Evolutionary conservation across 768 basidiomycete species (phyloP), one percentile per base, ranked within the genome.

Genomic region (Tricholomella constricta): DNA sequence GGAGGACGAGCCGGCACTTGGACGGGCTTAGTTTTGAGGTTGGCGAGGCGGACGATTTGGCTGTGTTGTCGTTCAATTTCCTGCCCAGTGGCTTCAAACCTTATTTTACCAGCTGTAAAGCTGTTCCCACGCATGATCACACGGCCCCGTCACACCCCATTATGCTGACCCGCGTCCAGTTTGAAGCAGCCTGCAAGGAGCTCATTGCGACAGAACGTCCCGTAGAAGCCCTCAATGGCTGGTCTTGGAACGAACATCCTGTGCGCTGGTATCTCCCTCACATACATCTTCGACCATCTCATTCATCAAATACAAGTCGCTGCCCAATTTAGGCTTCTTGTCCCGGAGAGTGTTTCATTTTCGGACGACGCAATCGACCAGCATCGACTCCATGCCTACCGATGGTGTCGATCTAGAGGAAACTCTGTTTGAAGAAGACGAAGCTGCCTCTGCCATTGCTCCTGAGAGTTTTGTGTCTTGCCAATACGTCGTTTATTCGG

Each of bases 401-500:
- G 58, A 58, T 10, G 31, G 14, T 29, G 61, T 64, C 27, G 64
- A 66, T 41, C n/a, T 35, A 22, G 61, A 58, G 15, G 64, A 61
- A 27, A 55, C 62, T 20, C 61, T 61, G 25, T 11, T 25, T 15
- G 60, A 56, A 19, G 63, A 78, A 37, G 77, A 79, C 54, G 72
- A 69, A n/a, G 75, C 80, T 2, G 69, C 68, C 25, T 69, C 72
- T 10, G 37, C 58, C 48, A 46, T 56, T 25, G 52, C 55, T 3
- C 55, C 54, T 8, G 70, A 74, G 47, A 60, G 68, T 36, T 58
- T 89, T 35, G 74, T 67, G 31, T 83, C 76, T 56, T 70, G 72
- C 42, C 87, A 94, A 68, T 86, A 82, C 54, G 72, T 95, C 48
- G 86, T 85, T 27, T 88, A 83, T 65, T 94, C 91, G 23, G 72